Evolutionary conservation across 208 protist genomes (phyloP).

Genomic region (Trypanosoma caninum): DNA sequence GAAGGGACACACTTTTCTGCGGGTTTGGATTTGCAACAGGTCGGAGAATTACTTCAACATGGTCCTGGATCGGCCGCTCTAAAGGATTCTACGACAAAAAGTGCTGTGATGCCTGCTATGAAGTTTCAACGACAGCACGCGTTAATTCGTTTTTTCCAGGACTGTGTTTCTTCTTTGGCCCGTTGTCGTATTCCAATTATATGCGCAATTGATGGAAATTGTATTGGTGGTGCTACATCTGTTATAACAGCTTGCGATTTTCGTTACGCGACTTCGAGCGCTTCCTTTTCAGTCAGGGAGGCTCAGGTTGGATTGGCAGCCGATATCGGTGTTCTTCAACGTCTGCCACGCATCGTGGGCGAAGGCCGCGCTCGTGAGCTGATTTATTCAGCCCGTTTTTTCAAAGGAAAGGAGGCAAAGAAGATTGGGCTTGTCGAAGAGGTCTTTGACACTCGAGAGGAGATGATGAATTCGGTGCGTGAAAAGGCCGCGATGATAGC

Average conservation of each 20-base stretch:
- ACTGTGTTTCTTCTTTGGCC: conserved; percentile 46
- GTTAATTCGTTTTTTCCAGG: conserved; percentile 44
- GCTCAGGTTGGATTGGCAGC: conserved; percentile 62
- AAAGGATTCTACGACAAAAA: neutral
- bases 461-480: conserved; percentile 39
- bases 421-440: conserved; percentile 57
- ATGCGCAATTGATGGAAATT: conserved; percentile 58
- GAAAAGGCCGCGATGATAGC: conserved; percentile 42
- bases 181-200: conserved; percentile 64
- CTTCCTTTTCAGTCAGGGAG: conserved; percentile 64
- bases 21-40: conserved; percentile 46
- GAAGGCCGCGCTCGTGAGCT: conserved; percentile 66
- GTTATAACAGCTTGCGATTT: conserved; percentile 64
- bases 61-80: neutral
- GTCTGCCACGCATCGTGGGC: conserved; percentile 59
- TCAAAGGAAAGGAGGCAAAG: conserved; percentile 36
- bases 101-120: conserved; percentile 43
- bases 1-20: conserved; percentile 59
- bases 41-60: conserved; percentile 15
- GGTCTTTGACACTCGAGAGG: conserved; percentile 40
- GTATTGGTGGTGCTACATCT: conserved; percentile 72
- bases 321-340: conserved; percentile 73
- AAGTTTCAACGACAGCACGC: conserved; percentile 45
- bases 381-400: conserved; percentile 52
- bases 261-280: conserved; percentile 45